These are phyloP conservation scores for Oryza nivara DNA, from an alignment of 176 grass and related monocot species.

Conservation along the genomic window DNA sequence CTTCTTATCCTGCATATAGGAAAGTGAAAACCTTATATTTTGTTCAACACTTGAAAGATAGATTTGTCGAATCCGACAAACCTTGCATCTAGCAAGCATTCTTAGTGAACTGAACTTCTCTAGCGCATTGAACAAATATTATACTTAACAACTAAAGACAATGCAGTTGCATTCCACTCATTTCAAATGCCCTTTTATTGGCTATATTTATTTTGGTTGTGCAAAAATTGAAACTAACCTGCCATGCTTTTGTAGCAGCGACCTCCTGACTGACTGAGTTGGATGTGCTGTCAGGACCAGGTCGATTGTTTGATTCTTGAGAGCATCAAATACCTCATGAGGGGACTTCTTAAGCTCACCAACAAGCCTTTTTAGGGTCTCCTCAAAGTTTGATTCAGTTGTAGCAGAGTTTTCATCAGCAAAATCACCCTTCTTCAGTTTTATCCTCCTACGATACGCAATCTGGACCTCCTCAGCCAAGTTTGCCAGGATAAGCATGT, in stretches of 20 bases:
- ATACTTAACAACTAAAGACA: background rate
- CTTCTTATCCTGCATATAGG: slow-evolving; percentile 71
- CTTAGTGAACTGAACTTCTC: background rate
- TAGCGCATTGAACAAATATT: background rate
- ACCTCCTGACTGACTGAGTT: slow-evolving; percentile 90
- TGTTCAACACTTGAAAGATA: background rate
- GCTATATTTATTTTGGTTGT: slow-evolving; percentile 30
- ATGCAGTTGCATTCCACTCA: background rate
- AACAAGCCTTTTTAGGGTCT: slow-evolving; percentile 83
- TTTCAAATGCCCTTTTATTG: background rate
- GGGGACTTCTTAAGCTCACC: slow-evolving; percentile 73
- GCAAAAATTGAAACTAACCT: slow-evolving; percentile 55
- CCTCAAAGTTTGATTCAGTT: slow-evolving; percentile 92
- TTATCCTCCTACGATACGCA: slow-evolving; percentile 76
- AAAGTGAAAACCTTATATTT: slow-evolving; percentile 7
- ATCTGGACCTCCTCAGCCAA: slow-evolving; percentile 98
- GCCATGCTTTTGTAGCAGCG: slow-evolving; percentile 92
- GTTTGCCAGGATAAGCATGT: slow-evolving; percentile 97
- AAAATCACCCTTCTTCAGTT: slow-evolving; percentile 94
- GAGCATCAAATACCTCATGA: slow-evolving; percentile 79
- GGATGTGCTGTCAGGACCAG: slow-evolving; percentile 94
- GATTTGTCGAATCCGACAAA: background rate
- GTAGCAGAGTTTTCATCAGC: slow-evolving; percentile 83
- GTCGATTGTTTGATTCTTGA: slow-evolving; percentile 89
- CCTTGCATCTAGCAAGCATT: slow-evolving; percentile 13